These are phyloP conservation scores for Sergeia podlipaevii DNA, from an alignment of 208 protist genomes.

Conservation along the genomic window DNA sequence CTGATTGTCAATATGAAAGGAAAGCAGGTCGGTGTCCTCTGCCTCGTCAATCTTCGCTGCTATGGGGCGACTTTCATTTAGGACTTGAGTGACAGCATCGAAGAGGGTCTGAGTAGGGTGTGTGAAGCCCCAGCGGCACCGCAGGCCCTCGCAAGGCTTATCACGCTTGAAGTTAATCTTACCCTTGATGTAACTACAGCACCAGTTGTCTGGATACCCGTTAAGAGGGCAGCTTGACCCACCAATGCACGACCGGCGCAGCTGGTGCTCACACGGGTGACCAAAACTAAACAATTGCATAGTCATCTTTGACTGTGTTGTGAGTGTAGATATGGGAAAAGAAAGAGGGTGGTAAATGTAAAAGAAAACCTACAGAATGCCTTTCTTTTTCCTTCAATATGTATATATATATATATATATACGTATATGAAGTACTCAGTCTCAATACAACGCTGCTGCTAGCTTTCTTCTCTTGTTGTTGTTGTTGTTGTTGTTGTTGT, in stretches of 20 bases:
- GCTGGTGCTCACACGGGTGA: constrained; percentile 88
- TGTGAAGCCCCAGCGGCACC: constrained; percentile 83
- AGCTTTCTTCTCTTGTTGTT: no score
- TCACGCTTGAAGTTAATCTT: constrained; percentile 92
- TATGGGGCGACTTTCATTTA: constrained; percentile 78
- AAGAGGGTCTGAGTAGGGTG: constrained; percentile 81
- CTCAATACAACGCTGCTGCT: no score
- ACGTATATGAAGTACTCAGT: no score
- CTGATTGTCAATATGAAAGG: constrained; percentile 65
- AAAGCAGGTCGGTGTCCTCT: constrained; percentile 62
- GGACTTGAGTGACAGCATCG: constrained; percentile 79
- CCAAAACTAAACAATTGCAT: constrained; percentile 89
- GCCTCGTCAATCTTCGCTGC: constrained; percentile 77
- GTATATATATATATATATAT: no score
- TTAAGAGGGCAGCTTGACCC: constrained; percentile 81
- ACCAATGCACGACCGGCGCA: constrained; percentile 81
- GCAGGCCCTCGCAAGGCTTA: constrained; percentile 81
- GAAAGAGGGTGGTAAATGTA: not conserved
- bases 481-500: no score
- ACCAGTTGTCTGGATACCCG: constrained; percentile 86
- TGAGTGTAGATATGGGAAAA: not conserved
- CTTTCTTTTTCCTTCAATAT: no score
- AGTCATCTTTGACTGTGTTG: constrained; percentile 22
- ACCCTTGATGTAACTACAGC: constrained; percentile 88
- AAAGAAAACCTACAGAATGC: no score